Conservation (phyloP, 139 green algal genomes). For the Closterium sp. region DNA sequence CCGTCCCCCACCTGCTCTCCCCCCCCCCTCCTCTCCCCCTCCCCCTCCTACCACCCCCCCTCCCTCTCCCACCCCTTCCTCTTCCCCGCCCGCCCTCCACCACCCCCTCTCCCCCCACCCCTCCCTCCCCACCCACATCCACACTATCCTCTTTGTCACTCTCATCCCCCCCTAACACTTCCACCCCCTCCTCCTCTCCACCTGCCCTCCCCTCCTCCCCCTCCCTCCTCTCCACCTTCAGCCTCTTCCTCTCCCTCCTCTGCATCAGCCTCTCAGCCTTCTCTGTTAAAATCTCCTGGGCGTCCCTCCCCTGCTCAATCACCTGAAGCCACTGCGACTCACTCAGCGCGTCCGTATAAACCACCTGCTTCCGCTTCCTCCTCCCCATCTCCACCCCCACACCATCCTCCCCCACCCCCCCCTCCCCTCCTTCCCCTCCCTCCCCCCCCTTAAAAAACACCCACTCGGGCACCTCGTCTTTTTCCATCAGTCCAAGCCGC, state of each 20-base stretch:
- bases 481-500: constrained; percentile 48
- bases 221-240: background rate
- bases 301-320: constrained; percentile 30
- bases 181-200: background rate
- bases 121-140: background rate
- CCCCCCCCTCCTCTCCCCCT: background rate
- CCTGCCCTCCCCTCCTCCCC: background rate
- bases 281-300: constrained; percentile 19
- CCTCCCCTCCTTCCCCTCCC: constrained; percentile 11
- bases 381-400: background rate
- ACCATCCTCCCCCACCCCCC: background rate
- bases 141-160: background rate
- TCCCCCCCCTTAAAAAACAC: constrained; percentile 36
- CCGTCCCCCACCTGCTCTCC: background rate
- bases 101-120: background rate
- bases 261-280: background rate
- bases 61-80: too few relatives aligned
- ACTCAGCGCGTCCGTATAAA: constrained; percentile 49
- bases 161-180: background rate
- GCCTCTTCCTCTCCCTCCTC: constrained; percentile 22
- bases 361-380: constrained; percentile 45
- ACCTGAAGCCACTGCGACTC: constrained; percentile 50
- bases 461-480: constrained; percentile 63
- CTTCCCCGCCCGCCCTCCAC: background rate
- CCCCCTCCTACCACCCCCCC: background rate